Conservation (phyloP, 2,329 filamentous ascomycete genomes). For the Cryphonectria radicalis region DNA sequence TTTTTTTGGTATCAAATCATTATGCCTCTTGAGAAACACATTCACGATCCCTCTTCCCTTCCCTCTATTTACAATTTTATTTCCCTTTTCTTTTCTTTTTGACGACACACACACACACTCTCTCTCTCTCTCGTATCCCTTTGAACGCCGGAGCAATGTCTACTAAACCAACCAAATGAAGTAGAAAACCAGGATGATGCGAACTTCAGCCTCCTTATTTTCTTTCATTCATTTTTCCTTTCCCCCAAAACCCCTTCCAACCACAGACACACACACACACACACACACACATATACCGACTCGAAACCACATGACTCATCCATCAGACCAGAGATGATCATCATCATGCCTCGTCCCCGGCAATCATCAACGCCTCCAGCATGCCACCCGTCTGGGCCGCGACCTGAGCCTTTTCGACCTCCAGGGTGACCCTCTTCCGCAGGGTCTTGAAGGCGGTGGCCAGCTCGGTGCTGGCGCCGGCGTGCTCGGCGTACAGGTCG, state of each 20-base stretch:
- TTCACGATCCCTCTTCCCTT: not conserved
- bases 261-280: not conserved
- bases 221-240: not conserved
- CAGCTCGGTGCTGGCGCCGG: conserved; percentile 74
- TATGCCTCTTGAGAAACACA: conserved; percentile 4
- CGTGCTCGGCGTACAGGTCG: conserved; percentile 83
- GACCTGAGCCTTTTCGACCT: conserved; percentile 82
- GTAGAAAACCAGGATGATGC: not conserved
- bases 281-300: not conserved
- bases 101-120: too few relatives aligned
- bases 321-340: not conserved
- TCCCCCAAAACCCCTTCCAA: too few relatives aligned
- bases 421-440: conserved; percentile 70
- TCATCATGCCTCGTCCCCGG: conserved; percentile 24
- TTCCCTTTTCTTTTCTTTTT: not conserved
- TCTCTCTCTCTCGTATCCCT: conserved; percentile 7
- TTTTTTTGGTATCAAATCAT: conserved; percentile 29
- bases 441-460: conserved; percentile 71
- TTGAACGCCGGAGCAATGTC: conserved; percentile 29
- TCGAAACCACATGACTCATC: not conserved
- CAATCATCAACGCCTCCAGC: conserved; percentile 72
- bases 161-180: conserved; percentile 8
- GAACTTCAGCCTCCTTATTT: not conserved
- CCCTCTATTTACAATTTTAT: not conserved
- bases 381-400: conserved; percentile 85